Evolutionary conservation across 2,329 filamentous ascomycete genomes (phyloP), one percentile per base, ranked within the genome.

Genomic region (Neonectria sp.): DNA sequence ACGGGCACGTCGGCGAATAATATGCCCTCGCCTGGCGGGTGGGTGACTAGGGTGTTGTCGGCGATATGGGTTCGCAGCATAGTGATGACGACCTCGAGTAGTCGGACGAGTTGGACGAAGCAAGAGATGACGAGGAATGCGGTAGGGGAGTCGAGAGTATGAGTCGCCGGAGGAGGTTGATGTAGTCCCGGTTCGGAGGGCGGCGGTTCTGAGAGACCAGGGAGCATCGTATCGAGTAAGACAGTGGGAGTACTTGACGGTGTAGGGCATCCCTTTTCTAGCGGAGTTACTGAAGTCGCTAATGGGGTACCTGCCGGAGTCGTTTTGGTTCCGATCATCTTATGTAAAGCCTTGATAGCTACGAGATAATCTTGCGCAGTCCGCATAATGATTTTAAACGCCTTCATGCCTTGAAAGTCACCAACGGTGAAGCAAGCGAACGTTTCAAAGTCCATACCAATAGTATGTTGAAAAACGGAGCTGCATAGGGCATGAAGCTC

Each of bases 41-140:
- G 46, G 33, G 27, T 13, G 6, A 9, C 31, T 8, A 11, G 31
- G 27, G 52, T 7, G 51, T 40, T 17, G 46, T 48, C 37, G 21
- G n/a, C 31, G 11, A 67, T 43, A 15, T 69, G 63, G 3, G 62
- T 43, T 13, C 67, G 58, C 15, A 51, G 55, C 27, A 74, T 68
- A 24, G 62, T 59, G 17, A 70, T 57, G 25, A 68, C 25, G 27
- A 64, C 59, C 37, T 74, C 73, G 12, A 72, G 64, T 11, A 60
- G 57, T 13, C 35, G 24, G 21, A 74, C 43, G 17, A 70, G 48
- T 31, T 75, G 72, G 17, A 63, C 45, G 33, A 68, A 73, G 48
- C 70, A 72, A 11, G 71, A 75, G 13, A 71, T 71, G 29, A 73
- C 63, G 6, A 68, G 43, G 3, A 72, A 46, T 11, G 68, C 65